Evolutionary conservation across 2,329 filamentous ascomycete genomes (phyloP), one percentile per base, ranked within the genome.

Genomic region (Colletotrichum caudatum): DNA sequence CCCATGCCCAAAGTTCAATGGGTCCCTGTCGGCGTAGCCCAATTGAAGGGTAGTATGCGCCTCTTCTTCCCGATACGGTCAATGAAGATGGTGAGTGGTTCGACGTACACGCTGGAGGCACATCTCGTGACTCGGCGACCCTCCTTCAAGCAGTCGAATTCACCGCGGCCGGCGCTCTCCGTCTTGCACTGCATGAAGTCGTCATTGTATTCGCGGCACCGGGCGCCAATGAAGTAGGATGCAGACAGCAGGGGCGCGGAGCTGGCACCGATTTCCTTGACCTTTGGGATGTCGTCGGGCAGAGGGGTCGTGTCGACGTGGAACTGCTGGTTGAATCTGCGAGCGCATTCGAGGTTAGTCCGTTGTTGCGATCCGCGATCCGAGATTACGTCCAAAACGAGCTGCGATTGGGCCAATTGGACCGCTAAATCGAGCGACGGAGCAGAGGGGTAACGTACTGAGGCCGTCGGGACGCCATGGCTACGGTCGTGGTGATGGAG

Each of bases 121-220:
- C 96, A 99, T 85, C 96, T 90, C 77, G 96, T 99, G 74, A 99
- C 96, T 83, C 96, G 93, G 82, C 96, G 90, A 69, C 96, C 96
- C 86, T 99, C 96, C 88, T 94, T 95, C 89, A 99, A 85, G 85
- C 96, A 99, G 77, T 97, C 94, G 74, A 97, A 83, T 87, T 99
- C 96, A 82, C 94, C 96, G 83, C 90, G 91, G 78, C 96, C 96
- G 74, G 93, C 92, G 78, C 94, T 91, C 85, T 98, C 94, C 77
- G 90, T 93, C 92, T 99, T 99, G 92, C 96, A 99, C 87, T 97
- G 93, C 95, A 99, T 99, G 86, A 93, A 99, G 85, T 99, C 96
- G 87, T 99, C 96, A 84, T 98, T 98, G 88, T 95, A 99, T 69
- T 93, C 87, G 82, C 90, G 92, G 91, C 96, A 99, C 80, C 95